Evolutionary conservation across 768 basidiomycete species (phyloP).

Genomic region (Mycena polygramma): DNA sequence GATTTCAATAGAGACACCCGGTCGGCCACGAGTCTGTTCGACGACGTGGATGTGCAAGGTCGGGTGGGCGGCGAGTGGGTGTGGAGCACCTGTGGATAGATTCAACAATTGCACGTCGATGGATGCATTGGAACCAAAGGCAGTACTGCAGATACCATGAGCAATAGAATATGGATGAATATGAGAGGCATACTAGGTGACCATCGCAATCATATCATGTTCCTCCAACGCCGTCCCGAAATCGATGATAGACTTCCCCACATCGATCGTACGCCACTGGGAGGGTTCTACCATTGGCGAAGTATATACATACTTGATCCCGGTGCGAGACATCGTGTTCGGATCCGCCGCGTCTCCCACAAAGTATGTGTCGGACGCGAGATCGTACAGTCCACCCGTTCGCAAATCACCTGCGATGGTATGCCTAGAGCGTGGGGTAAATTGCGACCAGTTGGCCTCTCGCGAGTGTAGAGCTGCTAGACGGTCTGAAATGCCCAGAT

Average conservation of each 20-base stretch:
- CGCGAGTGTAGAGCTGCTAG: not conserved
- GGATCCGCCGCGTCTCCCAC: not conserved
- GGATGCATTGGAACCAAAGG: not conserved
- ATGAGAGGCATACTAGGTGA: slow-evolving; percentile 12
- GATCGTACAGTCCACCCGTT: slow-evolving; percentile 13
- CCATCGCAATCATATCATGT: slow-evolving; percentile 31
- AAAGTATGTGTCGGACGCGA: slow-evolving; percentile 2
- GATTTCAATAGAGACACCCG: not conserved
- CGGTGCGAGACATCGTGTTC: not conserved
- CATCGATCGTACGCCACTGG: slow-evolving; percentile 13
- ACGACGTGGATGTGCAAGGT: not conserved
- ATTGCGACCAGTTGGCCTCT: slow-evolving; percentile 19
- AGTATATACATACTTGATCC: slow-evolving; percentile 16
- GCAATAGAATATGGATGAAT: not conserved
- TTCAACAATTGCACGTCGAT: not conserved
- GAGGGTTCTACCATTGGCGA: not conserved
- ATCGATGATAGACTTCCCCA: slow-evolving; percentile 21
- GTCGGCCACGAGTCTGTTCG: too few relatives aligned
- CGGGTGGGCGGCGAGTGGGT: not conserved
- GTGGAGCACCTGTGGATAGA: not conserved
- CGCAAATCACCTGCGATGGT: not conserved
- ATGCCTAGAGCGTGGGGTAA: not conserved
- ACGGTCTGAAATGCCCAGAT: not conserved
- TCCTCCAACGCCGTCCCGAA: slow-evolving; percentile 28
- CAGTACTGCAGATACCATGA: not conserved